A percentile compares a stretch with the other conserved stretches of the same genome.
Conservation (phyloP, 257 asterid genomes). For the Avicennia marina region DNA sequence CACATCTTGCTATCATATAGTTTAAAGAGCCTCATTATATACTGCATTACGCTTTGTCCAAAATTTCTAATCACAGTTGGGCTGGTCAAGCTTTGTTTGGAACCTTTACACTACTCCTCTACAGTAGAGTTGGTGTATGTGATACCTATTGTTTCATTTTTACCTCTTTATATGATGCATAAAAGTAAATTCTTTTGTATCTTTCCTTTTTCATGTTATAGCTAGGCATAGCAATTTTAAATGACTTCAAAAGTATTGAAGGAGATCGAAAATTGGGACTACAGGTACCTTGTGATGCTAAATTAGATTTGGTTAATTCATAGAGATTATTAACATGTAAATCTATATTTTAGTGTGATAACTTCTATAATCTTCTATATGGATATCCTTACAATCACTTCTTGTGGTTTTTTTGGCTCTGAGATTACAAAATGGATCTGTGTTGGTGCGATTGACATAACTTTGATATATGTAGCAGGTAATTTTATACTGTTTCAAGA, state of each 20-base stretch:
- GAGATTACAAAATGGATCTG: slow-evolving; percentile 99
- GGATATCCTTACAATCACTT: slow-evolving; percentile 56
- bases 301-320: slow-evolving; percentile 3
- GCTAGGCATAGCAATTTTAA: slow-evolving; percentile 96
- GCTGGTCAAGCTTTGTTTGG: slow-evolving; percentile 99
- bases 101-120: slow-evolving; percentile 76
- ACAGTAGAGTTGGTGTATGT: slow-evolving; percentile 92
- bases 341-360: slow-evolving; percentile 5
- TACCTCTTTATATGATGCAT: slow-evolving; percentile 9
- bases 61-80: slow-evolving; percentile 60
- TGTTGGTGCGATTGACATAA: slow-evolving; percentile 94
- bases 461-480: slow-evolving; percentile 97
- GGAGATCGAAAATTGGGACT: slow-evolving; percentile 93
- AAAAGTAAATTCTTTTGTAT: neutral
- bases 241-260: slow-evolving; percentile 94
- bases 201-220: slow-evolving; percentile 21
- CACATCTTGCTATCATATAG: too few relatives aligned
- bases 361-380: slow-evolving; percentile 9
- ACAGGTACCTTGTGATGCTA: slow-evolving; percentile 59
- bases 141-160: slow-evolving; percentile 9
- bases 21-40: too few relatives aligned
- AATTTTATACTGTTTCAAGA: neutral
- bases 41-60: slow-evolving; percentile 17
- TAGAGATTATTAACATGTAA: neutral
- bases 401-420: slow-evolving; percentile 94